Base-by-base conservation (phyloP, 495 filamentous ascomycete genomes). In the Pseudomonodictys pantanalensis region DNA sequence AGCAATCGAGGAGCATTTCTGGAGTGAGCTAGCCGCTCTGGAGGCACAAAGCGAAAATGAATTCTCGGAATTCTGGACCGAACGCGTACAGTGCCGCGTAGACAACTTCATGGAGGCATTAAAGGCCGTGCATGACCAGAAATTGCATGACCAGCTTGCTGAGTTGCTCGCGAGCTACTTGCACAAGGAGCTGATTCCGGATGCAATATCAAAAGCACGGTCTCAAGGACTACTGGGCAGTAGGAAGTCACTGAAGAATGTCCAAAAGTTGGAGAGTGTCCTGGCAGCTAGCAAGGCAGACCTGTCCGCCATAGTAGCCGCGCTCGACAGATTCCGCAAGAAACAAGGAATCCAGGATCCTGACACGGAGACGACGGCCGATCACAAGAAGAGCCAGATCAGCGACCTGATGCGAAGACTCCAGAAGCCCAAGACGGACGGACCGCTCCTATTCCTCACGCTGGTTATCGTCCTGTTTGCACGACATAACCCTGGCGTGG, bases 371-470 rank as follows among this genome's bases (percentile, higher is more conserved):
- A 20, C n/a, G 1, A 26, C 60, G 2, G 32, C 33, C 15, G 54
- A 45, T 9, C 41, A 28, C 5, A 69, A 69, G 49, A 20, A 32
- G 7, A 23, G 7, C 1, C 17, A 55, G 15, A 28, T 69, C 10
- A 30, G 44, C 18, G 69, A 71, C 25, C 52, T 69, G 57, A 41
- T 60, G 18, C 56, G 52, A 11, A 68, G 53, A 24, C 60, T 71
- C 61, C 54, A 65, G 55, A 64, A 61, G 42, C 56, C 38, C 38
- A 41, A 61, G 20, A 53, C 51, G 35, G 69, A 72, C 23, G 65
- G 59, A 38, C 58, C 68, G 11, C 62, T 60, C n/a, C 62, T 72
- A 5, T 72, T 72, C 39, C 51, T 70, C 18, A 65, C 60, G 24
- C 48, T 72, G 50, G 49, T 72, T 17, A 32, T 70, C 11, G 45